Evolutionary conservation across 2,329 filamentous ascomycete species (phyloP), one percentile per base, ranked within the genome.

Genomic region (Orbilia oligospora): DNA sequence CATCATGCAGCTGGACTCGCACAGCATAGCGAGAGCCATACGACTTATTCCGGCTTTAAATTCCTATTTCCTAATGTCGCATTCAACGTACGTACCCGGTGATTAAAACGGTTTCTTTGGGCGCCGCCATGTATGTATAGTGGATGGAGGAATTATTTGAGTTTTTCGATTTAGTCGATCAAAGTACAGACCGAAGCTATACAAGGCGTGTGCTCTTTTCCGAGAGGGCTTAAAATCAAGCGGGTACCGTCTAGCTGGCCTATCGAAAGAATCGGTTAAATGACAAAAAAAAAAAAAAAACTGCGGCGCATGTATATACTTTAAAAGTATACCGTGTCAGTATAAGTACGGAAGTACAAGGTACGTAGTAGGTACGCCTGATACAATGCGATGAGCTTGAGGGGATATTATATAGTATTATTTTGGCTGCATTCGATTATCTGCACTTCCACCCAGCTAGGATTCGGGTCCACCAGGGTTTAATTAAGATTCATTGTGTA

Each of bases 91-190:
- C 90, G 87, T 90, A 97, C 94, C 94, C 94, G 83, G 94, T 94
- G 84, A 97, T 90, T 83, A 97, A 89, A 84, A 97, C 93, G 80
- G 94, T 96, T 87, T 93, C 93, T 77, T 73, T 76, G 72, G 68
- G 75, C 51, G 27, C 48, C 56, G 70, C 71, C 77, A 77, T 80
- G 56, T 55, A n/a, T 55, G 18, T 6, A 12, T 51, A 24, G 9
- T 3, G 2, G 14, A 3, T 18, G 44, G 8, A 48, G 5, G 5
- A 12, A 9, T 36, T 30, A 30, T 30, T 30, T 8, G 30, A 30
- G 8, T 30, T 30, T 30, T 4, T 30, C n/a, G n/a, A n/a, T n/a
- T n/a, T n/a, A n/a, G n/a, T n/a, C n/a, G 30, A 30, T 30, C 30
- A 30, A 30, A n/a, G n/a, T n/a, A n/a, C 8, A 8, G 14, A 10